Evolutionary conservation across 805 yeast species (phyloP).

Genomic region (Metschnikowia santaceciliae): DNA sequence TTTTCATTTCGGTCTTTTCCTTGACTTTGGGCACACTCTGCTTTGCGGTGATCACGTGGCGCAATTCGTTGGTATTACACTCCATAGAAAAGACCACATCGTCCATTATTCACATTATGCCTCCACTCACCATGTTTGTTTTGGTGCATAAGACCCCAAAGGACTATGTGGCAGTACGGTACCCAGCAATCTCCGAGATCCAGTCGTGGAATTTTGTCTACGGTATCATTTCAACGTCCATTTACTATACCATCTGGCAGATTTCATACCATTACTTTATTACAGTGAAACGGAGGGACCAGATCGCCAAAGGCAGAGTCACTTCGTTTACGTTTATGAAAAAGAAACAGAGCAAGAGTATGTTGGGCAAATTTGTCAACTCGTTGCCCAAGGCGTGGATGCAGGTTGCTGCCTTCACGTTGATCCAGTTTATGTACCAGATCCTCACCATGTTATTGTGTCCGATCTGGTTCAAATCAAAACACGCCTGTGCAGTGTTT

Average conservation of each 20-base stretch:
- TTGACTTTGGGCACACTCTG: slow-evolving; percentile 85
- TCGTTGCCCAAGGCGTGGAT: slow-evolving; percentile 73
- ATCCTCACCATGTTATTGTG: slow-evolving; percentile 81
- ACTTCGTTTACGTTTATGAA: slow-evolving; percentile 87
- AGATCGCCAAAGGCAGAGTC: slow-evolving; percentile 79
- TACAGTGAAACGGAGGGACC: slow-evolving; percentile 71
- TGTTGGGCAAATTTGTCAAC: slow-evolving; percentile 74
- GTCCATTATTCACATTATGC: slow-evolving; percentile 85
- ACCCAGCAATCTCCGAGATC: slow-evolving; percentile 74
- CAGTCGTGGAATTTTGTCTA: slow-evolving; percentile 63
- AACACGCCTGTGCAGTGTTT: slow-evolving; percentile 62
- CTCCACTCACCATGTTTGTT: slow-evolving; percentile 83
- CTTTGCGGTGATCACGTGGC: slow-evolving; percentile 94
- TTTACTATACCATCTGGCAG: slow-evolving; percentile 89
- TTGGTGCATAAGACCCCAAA: slow-evolving; percentile 73
- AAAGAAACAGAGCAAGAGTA: slow-evolving; percentile 58
- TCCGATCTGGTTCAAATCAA: slow-evolving; percentile 80
- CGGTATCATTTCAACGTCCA: slow-evolving; percentile 74
- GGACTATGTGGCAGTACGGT: slow-evolving; percentile 51
- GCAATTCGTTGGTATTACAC: slow-evolving; percentile 88
- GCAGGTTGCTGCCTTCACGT: slow-evolving; percentile 83
- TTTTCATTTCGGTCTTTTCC: slow-evolving; percentile 81
- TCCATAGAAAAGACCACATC: slow-evolving; percentile 90
- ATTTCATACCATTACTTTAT: slow-evolving; percentile 85
- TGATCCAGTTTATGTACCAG: slow-evolving; percentile 85